Conservation (phyloP, 495 filamentous ascomycete genomes). For the Aspergillus egyptiacus region DNA sequence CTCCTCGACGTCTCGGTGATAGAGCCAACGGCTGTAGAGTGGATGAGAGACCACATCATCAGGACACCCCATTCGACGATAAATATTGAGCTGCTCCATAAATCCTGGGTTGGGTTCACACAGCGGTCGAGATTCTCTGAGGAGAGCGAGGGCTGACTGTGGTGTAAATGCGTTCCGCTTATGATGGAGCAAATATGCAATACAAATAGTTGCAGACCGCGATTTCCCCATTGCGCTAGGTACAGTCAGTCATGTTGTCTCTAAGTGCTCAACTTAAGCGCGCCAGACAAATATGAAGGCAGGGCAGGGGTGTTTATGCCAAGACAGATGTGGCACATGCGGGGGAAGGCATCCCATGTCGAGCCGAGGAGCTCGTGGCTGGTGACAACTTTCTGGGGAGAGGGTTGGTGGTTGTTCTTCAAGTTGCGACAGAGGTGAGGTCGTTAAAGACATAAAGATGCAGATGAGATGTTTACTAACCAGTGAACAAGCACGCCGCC, state of each 20-base stretch:
- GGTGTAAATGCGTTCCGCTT: slow-evolving; percentile 48
- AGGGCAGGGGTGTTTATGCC: background rate
- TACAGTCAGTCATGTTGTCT: too few relatives aligned
- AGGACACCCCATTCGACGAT: slow-evolving; percentile 76
- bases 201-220: slow-evolving; percentile 74
- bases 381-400: too few relatives aligned
- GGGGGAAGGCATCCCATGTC: too few relatives aligned
- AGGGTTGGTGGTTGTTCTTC: too few relatives aligned
- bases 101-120: slow-evolving; percentile 87
- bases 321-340: background rate
- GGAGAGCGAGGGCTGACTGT: slow-evolving; percentile 51
- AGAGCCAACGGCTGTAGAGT: slow-evolving; percentile 84
- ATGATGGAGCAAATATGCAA: slow-evolving; percentile 77
- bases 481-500: slow-evolving; percentile 70
- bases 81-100: slow-evolving; percentile 80
- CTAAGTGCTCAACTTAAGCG: background rate
- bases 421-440: too few relatives aligned
- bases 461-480: slow-evolving; percentile 38
- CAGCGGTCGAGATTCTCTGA: slow-evolving; percentile 60
- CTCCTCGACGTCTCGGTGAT: slow-evolving; percentile 66
- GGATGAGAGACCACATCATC: slow-evolving; percentile 61
- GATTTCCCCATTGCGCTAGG: slow-evolving; percentile 92
- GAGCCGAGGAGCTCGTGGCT: too few relatives aligned
- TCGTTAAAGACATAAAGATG: background rate
- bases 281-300: background rate